phyloP scores from a whole-genome alignment of 2,329 filamentous ascomycete species.

The Calonectria crousiana region DNA sequence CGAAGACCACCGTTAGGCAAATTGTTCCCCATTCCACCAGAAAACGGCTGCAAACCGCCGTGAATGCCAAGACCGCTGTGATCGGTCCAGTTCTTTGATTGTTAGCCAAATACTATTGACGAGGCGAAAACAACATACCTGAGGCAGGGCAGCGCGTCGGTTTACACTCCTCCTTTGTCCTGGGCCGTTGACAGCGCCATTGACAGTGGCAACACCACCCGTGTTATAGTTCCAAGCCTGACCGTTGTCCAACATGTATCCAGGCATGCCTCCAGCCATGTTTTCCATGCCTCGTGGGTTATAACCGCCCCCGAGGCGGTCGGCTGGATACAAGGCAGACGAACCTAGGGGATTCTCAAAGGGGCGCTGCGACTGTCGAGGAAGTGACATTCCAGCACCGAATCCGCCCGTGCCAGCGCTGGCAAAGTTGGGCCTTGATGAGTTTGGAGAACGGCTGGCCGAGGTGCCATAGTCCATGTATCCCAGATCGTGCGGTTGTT shows the following conservation, averaged over 20 bases:
- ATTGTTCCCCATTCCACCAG: slow-evolving; percentile 50
- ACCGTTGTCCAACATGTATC: slow-evolving; percentile 74
- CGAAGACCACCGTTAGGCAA: slow-evolving; percentile 58
- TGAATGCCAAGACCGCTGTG: slow-evolving; percentile 59
- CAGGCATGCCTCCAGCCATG: slow-evolving; percentile 58
- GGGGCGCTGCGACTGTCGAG: slow-evolving; percentile 74
- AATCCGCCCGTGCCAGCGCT: slow-evolving; percentile 57
- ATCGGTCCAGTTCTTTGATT: slow-evolving; percentile 63
- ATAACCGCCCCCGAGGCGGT: slow-evolving; percentile 72
- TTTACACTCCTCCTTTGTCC: slow-evolving; percentile 67
- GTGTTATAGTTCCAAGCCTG: slow-evolving; percentile 84
- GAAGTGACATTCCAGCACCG: slow-evolving; percentile 59
- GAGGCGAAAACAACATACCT: slow-evolving; percentile 67
- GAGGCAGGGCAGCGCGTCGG: slow-evolving; percentile 74
- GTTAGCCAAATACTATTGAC: slow-evolving; percentile 23
- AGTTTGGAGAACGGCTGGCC: slow-evolving; percentile 75
- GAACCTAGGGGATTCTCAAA: slow-evolving; percentile 77
- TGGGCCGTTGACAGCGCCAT: slow-evolving; percentile 75
- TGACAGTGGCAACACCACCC: slow-evolving; percentile 73
- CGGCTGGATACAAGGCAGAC: slow-evolving; percentile 77
- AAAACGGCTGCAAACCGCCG: slow-evolving; percentile 51
- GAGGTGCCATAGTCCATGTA: slow-evolving; percentile 77
- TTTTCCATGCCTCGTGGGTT: slow-evolving; percentile 70
- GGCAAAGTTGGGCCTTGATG: slow-evolving; percentile 71
- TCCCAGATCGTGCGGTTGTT: slow-evolving; percentile 70